Evolutionary conservation across 805 yeast species (phyloP).

Genomic region (Saccharomycopsis microspora): DNA sequence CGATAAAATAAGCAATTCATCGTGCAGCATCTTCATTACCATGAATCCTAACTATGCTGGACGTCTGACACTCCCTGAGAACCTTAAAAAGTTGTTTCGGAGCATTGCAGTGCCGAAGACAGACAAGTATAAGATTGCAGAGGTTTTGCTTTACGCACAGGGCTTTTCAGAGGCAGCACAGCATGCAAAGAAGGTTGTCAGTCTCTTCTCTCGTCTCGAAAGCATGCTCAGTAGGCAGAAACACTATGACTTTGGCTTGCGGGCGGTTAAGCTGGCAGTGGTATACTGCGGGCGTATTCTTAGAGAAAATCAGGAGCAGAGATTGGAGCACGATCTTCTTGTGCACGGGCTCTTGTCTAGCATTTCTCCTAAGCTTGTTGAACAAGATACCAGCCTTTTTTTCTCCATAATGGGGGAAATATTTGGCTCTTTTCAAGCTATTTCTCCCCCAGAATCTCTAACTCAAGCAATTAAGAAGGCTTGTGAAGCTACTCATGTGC

Average conservation of each 20-base stretch:
- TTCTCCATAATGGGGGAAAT: slow-evolving; percentile 14
- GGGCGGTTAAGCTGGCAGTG: slow-evolving; percentile 66
- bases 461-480: slow-evolving; percentile 18
- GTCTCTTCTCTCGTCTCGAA: slow-evolving; percentile 39
- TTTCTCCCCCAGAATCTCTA: neutral
- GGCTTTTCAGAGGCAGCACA: slow-evolving; percentile 44
- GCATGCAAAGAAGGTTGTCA: slow-evolving; percentile 39
- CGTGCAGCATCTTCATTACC: slow-evolving; percentile 73
- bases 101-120: slow-evolving; percentile 66
- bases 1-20: slow-evolving; percentile 50
- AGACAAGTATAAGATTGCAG: slow-evolving; percentile 56
- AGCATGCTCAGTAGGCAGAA: slow-evolving; percentile 36
- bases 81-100: slow-evolving; percentile 67
- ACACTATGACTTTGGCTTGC: slow-evolving; percentile 86
- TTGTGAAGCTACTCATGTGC: slow-evolving; percentile 25
- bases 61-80: slow-evolving; percentile 74
- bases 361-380: slow-evolving; percentile 55
- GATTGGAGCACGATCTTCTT: slow-evolving; percentile 12
- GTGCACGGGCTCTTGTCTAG: slow-evolving; percentile 49
- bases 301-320: slow-evolving; percentile 18
- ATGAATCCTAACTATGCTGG: slow-evolving; percentile 89
- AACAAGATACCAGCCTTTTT: slow-evolving; percentile 38
- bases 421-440: slow-evolving; percentile 21
- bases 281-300: slow-evolving; percentile 42
- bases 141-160: slow-evolving; percentile 59